A percentile compares a stretch with the other conserved stretches of the same genome.
Conservation (phyloP, 1,284 basidiomycete genomes). For the Leccinum pachyderme region DNA sequence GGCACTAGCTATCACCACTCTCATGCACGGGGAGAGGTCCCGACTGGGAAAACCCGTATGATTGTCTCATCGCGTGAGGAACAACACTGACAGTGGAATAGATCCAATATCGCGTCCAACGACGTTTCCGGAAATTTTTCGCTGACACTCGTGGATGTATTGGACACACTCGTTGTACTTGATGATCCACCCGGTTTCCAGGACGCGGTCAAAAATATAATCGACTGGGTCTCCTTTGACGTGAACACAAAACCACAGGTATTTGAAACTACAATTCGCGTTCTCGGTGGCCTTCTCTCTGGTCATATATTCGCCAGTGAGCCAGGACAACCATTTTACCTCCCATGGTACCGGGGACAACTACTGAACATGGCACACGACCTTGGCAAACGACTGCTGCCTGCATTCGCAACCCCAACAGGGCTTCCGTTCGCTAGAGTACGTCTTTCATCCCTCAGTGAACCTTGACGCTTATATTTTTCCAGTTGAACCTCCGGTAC, state of each 20-base stretch:
- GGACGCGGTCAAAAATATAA: conserved; percentile 69
- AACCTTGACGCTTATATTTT: conserved; percentile 2
- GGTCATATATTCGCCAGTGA: conserved; percentile 79
- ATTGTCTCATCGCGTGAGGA: conserved; percentile 16
- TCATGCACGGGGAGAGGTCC: conserved; percentile 82
- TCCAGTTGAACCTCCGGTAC: conserved; percentile 71
- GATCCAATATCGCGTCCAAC: conserved; percentile 69
- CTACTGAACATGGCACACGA: conserved; percentile 80
- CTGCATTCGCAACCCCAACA: conserved; percentile 86
- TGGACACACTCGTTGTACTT: conserved; percentile 81
- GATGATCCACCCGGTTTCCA: conserved; percentile 74
- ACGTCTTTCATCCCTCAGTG: conserved; percentile 16
- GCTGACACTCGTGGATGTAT: conserved; percentile 75
- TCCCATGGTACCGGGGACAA: conserved; percentile 76
- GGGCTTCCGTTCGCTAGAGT: conserved; percentile 90
- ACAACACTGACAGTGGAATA: conserved; percentile 30
- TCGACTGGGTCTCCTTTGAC: conserved; percentile 79
- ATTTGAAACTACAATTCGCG: conserved; percentile 88
- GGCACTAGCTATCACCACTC: conserved; percentile 73
- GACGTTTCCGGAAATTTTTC: conserved; percentile 88
- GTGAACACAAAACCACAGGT: conserved; percentile 90
- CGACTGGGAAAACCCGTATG: conserved; percentile 76
- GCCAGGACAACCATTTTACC: conserved; percentile 60
- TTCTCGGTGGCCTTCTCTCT: conserved; percentile 84
- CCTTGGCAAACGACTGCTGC: conserved; percentile 79